Evolutionary conservation across 345 rosid species (phyloP).

Genomic region (Gossypium bickii): DNA sequence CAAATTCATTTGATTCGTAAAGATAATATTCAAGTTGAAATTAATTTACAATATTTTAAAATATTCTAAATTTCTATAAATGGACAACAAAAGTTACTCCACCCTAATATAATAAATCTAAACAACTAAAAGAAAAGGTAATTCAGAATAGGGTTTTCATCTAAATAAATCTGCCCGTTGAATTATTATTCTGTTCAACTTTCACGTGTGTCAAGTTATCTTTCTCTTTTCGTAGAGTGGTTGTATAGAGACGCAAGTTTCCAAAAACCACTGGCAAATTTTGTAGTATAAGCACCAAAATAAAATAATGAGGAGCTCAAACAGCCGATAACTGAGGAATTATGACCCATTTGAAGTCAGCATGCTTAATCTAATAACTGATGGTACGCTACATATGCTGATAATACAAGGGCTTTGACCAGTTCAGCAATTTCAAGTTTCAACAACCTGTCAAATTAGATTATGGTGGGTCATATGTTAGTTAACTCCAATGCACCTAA

Average conservation of each 20-base stretch:
- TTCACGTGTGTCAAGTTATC: not conserved
- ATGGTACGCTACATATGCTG: not conserved
- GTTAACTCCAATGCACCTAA: constrained; percentile 27
- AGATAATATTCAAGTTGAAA: not conserved
- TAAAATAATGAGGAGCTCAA: not conserved
- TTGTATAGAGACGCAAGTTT: not conserved
- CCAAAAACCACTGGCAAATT: not conserved
- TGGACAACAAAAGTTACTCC: not conserved
- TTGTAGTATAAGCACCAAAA: not conserved
- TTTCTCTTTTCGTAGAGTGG: not conserved
- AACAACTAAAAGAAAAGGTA: not conserved
- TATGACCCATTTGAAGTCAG: not conserved
- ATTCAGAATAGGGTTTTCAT: not conserved
- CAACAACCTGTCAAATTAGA: constrained; percentile 19
- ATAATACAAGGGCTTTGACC: not conserved
- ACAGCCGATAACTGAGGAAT: not conserved
- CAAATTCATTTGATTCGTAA: not conserved
- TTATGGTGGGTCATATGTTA: constrained; percentile 25
- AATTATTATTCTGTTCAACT: not conserved
- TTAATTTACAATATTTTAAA: not conserved
- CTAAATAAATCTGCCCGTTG: not conserved
- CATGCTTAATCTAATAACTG: constrained; percentile 3
- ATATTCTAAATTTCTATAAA: not conserved
- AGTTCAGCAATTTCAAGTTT: constrained; percentile 2
- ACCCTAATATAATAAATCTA: not conserved